These are phyloP conservation scores for Lecanosticta acicola DNA, from an alignment of 2,329 filamentous ascomycete species.

Conservation along the genomic window DNA sequence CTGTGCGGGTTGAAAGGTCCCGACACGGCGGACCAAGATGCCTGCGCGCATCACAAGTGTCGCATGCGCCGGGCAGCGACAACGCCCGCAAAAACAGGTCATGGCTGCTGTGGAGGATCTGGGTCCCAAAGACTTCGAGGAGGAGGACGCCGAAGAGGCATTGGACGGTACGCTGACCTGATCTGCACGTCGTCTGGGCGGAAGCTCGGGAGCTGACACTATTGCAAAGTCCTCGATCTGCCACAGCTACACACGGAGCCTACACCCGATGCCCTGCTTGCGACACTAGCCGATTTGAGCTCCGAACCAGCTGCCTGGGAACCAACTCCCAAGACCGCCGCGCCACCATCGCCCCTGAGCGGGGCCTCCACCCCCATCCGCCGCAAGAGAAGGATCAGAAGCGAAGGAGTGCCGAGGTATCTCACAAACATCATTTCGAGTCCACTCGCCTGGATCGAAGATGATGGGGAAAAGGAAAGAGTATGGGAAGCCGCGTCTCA, in stretches of 20 bases:
- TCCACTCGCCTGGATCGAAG: slow-evolving; percentile 61
- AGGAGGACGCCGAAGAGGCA: slow-evolving; percentile 21
- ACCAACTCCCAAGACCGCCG: slow-evolving; percentile 29
- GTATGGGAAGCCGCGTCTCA: slow-evolving; percentile 76
- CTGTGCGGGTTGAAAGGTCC: too few relatives aligned
- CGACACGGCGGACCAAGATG: too few relatives aligned
- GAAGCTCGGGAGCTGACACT: background rate
- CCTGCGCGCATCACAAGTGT: too few relatives aligned
- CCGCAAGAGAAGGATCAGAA: slow-evolving; percentile 39
- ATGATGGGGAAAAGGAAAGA: slow-evolving; percentile 59
- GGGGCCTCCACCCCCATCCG: slow-evolving; percentile 22
- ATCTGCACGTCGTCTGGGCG: background rate
- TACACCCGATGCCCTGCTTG: slow-evolving; percentile 56
- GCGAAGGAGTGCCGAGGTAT: slow-evolving; percentile 56
- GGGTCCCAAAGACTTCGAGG: slow-evolving; percentile 7
- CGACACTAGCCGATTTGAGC: slow-evolving; percentile 60
- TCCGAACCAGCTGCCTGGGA: slow-evolving; percentile 66
- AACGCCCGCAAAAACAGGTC: background rate
- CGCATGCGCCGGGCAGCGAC: too few relatives aligned
- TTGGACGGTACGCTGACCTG: slow-evolving; percentile 27
- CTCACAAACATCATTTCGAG: slow-evolving; percentile 64
- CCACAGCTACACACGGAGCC: slow-evolving; percentile 80
- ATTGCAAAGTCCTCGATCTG: slow-evolving; percentile 58
- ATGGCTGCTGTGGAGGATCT: slow-evolving; percentile 10
- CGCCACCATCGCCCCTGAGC: slow-evolving; percentile 19